phyloP scores from a whole-genome alignment of 2,329 filamentous ascomycete species.

The Colletotrichum somersetense region DNA sequence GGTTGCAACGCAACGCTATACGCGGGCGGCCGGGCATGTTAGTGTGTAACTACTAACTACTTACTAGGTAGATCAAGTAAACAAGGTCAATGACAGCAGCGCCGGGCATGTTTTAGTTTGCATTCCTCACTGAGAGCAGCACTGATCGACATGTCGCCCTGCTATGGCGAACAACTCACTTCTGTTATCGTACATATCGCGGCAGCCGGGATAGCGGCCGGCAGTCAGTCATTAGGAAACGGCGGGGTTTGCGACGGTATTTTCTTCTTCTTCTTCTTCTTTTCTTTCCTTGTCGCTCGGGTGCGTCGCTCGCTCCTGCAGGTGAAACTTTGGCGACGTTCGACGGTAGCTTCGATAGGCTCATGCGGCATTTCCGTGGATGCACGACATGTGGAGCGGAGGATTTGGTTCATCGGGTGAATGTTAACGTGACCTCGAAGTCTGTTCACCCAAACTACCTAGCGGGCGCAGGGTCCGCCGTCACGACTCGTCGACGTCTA shows the following conservation, averaged over 20 bases:
- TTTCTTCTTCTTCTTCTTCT: no score
- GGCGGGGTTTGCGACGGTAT: constrained; percentile 17
- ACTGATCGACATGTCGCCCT: not conserved
- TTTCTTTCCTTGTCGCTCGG: not conserved
- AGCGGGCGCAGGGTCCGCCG: constrained; percentile 2
- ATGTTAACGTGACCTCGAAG: no score
- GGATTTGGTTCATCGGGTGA: no score
- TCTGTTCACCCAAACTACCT: constrained; percentile 4
- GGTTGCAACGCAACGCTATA: constrained; percentile 2
- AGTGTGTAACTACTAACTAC: constrained; percentile 5
- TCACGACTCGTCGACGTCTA: not conserved
- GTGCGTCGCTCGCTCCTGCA: constrained; percentile 17
- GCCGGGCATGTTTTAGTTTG: not conserved
- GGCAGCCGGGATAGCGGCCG: constrained; percentile 2
- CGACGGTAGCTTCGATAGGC: not conserved
- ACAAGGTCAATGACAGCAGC: not conserved
- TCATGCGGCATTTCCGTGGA: constrained; percentile 2
- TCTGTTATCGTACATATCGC: not conserved
- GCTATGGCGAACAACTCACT: not conserved
- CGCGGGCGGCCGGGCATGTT: not conserved
- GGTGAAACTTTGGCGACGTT: constrained; percentile 20
- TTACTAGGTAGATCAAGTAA: not conserved
- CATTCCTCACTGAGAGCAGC: not conserved
- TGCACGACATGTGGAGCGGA: constrained; percentile 4
- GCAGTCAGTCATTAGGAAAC: not conserved